Base-by-base conservation (phyloP, 345 rosid species). In the Crucihimalaya himalaica region DNA sequence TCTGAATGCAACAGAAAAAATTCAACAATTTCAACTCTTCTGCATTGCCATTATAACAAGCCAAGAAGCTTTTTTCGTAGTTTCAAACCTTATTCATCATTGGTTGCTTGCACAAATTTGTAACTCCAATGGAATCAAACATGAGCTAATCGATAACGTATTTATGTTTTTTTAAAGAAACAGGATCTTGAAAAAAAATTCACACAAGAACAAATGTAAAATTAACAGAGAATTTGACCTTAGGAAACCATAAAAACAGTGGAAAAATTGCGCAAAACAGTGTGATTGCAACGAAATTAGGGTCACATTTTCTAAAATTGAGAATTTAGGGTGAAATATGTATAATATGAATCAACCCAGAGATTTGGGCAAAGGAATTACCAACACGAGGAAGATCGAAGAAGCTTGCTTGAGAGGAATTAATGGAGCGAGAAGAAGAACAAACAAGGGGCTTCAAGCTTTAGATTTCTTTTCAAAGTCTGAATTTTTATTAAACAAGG, bases 321-420 rank as follows among this genome's bases (percentile, higher is more conserved):
- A 21, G n/a, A 61, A 61, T 15, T 0, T 20, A 35, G n/a, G 48
- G 14, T 21, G 19, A 21, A 13, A 20, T 6, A 10, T n/a, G 3
- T 4, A 56, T 4, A 56, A 45, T 58, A 60, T 13, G 5, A n/a
- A 39, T 60, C 19, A 5, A 62, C 3, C 35, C 1, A 27, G 66
- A n/a, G 66, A 0, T 0, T 9, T 16, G 25, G 37, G 48, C 0
- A 35, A 53, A 25, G 18, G 71, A 67, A 1, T 15, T 67, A 67
- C 71, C 71, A 53, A 5, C 5, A 56, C 55, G 6, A 56, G n/a
- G 56, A 15, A 15, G 27, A 57, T 32, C 8, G 46, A 70, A 45
- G 46, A 58, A 46, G 46, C 46, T 57, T 69, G 25, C 14, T 15
- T 45, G 3, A 6, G 46, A 29, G 5, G 40, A 28, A 8, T 27